Conservation (phyloP, 805 yeast genomes). For the Lipomyces spencermartinsiae region DNA sequence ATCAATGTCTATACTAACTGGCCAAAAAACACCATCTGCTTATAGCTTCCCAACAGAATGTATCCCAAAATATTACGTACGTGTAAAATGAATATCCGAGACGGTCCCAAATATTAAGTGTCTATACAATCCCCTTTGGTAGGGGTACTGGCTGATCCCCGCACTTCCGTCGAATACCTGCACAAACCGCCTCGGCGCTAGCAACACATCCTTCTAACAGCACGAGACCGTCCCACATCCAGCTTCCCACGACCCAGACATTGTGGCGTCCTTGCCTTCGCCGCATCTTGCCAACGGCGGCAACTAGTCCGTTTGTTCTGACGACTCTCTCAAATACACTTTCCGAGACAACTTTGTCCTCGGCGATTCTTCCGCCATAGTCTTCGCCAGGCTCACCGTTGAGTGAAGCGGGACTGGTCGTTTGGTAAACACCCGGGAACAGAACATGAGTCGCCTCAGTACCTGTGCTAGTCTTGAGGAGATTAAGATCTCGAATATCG, state of each 20-base stretch:
- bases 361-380: constrained; percentile 26
- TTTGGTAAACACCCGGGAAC: constrained; percentile 32
- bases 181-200: constrained; percentile 26
- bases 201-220: constrained; percentile 34
- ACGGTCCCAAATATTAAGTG: not conserved
- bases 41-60: not conserved
- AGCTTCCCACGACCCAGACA: constrained; percentile 34
- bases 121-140: not conserved
- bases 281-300: constrained; percentile 28
- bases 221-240: constrained; percentile 37
- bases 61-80: not conserved
- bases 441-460: constrained; percentile 34
- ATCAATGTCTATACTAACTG: no score
- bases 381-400: constrained; percentile 4
- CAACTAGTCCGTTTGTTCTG: constrained; percentile 23
- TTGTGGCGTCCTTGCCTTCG: constrained; percentile 31
- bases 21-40: not conserved
- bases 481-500: constrained; percentile 33
- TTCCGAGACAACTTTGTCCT: constrained; percentile 20
- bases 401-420: constrained; percentile 27
- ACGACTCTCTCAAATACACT: constrained; percentile 32
- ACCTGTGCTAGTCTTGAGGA: constrained; percentile 8
- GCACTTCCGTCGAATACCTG: constrained; percentile 20
- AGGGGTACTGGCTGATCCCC: constrained; percentile 3
- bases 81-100: not conserved